Evolutionary conservation across 495 filamentous ascomycete species (phyloP), one percentile per base, ranked within the genome.

Genomic region (Copromyces sp.): DNA sequence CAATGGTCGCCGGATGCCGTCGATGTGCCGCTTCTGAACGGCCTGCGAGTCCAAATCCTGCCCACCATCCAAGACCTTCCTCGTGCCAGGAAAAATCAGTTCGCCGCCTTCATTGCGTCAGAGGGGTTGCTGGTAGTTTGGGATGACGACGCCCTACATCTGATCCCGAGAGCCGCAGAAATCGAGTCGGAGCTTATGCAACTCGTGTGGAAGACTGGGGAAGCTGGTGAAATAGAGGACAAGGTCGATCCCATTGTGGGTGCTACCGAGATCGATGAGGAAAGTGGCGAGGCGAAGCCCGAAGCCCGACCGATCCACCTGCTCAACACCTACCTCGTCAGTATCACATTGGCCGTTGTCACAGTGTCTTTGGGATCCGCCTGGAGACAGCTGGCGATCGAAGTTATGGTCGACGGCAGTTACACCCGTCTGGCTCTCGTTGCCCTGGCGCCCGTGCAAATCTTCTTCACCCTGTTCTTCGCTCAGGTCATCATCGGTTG

Each of bases 391-490:
- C 83, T 94, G 71, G 90, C 88, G 20, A 88, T 91, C 72, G 90
- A 93, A 81, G 82, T 88, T 24, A 85, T 85, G 12, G 89, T 91
- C 61, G 91, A 94, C 76, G 79, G 82, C 39, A 86, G 80, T 74
- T 91, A 86, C 72, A 70, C 84, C 24, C 88, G 92, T 2, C 76
- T 93, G 35, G 87, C 85, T 24, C 88, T 94, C 70, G 73, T 92
- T 4, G 84, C 82, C 0, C 77, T 93, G 35, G 85, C 87, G 69
- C 92, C 91, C 4, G 83, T 93, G 20, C 91, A 93, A 78, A 85
- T 93, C 70, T 94, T 93, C 84, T 93, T 94, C 82, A 92, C 91
- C 17, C 82, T 94, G 75, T 92, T 92, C 82, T 92, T 92, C 77
- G 89, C 82, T 20, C 90, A 92, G 80, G 91, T 92, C 75, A 89